These are phyloP conservation scores for Metschnikowia lunata DNA, from an alignment of 805 yeast species.

Conservation along the genomic window DNA sequence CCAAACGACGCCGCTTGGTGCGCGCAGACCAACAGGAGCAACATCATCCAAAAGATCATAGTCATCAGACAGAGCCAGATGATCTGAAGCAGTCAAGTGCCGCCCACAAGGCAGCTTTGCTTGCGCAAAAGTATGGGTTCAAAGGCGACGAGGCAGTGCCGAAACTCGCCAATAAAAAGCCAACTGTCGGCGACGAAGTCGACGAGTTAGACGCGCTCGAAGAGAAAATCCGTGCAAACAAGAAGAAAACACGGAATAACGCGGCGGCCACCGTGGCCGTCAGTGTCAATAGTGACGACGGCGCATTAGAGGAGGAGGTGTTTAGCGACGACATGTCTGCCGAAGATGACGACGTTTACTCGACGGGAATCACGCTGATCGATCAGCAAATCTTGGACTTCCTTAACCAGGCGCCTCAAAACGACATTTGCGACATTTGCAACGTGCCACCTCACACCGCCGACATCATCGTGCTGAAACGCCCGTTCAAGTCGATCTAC, in stretches of 20 bases:
- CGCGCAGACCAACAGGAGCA: conserved; percentile 21
- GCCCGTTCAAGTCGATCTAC: conserved; percentile 66
- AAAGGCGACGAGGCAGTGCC: conserved; percentile 7
- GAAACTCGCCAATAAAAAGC: conserved; percentile 3
- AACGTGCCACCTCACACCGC: conserved; percentile 67
- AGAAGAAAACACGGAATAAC: conserved; percentile 12
- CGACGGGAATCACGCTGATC: conserved; percentile 42
- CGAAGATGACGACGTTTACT: conserved; percentile 29
- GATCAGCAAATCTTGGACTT: conserved; percentile 70
- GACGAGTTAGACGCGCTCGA: conserved; percentile 40
- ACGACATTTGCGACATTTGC: conserved; percentile 78
- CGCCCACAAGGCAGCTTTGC: not conserved
- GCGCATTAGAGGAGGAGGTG: conserved; percentile 41
- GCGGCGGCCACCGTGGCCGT: conserved; percentile 16
- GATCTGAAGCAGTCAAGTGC: not conserved
- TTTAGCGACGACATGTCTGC: conserved; percentile 48
- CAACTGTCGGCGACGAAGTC: conserved; percentile 13
- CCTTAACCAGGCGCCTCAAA: conserved; percentile 68
- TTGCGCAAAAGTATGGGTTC: not conserved
- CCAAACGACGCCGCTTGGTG: conserved; percentile 34
- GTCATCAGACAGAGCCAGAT: not conserved
- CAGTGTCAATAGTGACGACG: conserved; percentile 23
- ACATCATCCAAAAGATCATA: not conserved
- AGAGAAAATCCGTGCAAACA: conserved; percentile 35
- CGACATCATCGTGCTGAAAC: conserved; percentile 50